Conservation (phyloP, 495 filamentous ascomycete genomes). For the Aspergillus mulundensis region DNA sequence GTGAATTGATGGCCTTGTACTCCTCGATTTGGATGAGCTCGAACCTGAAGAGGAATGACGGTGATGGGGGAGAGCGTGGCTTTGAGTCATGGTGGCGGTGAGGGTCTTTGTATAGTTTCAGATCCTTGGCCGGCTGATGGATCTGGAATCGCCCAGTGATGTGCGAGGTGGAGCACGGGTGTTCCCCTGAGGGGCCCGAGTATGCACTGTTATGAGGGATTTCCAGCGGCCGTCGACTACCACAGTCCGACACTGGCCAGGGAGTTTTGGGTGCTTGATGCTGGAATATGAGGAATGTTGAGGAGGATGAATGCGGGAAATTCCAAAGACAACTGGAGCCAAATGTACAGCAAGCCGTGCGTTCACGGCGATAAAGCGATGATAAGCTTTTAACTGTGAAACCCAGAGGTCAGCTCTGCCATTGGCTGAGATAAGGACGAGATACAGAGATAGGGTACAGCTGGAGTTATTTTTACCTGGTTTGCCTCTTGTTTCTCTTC, state of each 20-base stretch:
- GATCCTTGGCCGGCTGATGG: conserved; percentile 11
- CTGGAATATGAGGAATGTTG: conserved; percentile 12
- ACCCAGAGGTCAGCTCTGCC: conserved; percentile 19
- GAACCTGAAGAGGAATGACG: conserved; percentile 35
- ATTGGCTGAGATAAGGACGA: conserved; percentile 27
- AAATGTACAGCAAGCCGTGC: conserved; percentile 14
- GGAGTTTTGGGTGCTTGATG: conserved; percentile 3
- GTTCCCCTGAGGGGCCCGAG: conserved; percentile 24
- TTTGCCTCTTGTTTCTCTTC: conserved; percentile 5
- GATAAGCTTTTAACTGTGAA: conserved; percentile 25
- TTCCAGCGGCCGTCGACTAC: conserved; percentile 19
- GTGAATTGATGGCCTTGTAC: conserved; percentile 32
- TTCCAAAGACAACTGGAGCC: conserved; percentile 10
- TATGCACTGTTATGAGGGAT: conserved; percentile 25
- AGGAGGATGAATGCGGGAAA: conserved; percentile 16
- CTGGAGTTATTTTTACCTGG: conserved; percentile 1
- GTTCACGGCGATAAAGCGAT: conserved; percentile 13
- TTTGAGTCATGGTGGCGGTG: conserved; percentile 48
- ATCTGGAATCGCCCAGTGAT: conserved; percentile 33
- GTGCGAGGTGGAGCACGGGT: conserved; percentile 34
- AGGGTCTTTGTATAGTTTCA: conserved; percentile 24
- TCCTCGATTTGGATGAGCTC: conserved; percentile 32
- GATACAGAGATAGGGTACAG: conserved; percentile 8
- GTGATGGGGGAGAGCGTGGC: conserved; percentile 25
- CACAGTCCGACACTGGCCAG: not conserved